Base-by-base conservation (phyloP, 208 protist species). In the Eutreptiella sp. region DNA sequence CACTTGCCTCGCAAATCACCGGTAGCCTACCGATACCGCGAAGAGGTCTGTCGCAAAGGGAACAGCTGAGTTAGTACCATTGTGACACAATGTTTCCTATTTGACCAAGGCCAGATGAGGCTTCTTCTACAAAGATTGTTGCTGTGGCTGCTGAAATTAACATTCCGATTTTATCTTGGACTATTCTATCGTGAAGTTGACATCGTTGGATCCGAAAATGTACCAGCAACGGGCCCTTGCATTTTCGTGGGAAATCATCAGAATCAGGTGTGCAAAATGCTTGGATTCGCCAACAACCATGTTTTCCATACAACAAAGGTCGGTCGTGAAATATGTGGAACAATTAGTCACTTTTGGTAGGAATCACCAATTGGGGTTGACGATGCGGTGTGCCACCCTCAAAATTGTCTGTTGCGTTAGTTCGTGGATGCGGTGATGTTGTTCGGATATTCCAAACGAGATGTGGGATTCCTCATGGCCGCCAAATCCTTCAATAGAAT, bases 211-310 rank as follows among this genome's bases (percentile, higher is more conserved):
- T 53, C 53, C 36, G 84, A 90, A 64, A 89, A 89, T 62, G 83
- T 95, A 31, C 89, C 89, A 21, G 58, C 63, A 26, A 73, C 73
- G n/a, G 87, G 87, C 2, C 83, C 87, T 7, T 78, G 86, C 27
- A 84, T 95, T 27, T 95, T 95, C 61, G 91, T 89, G 63, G 88
- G 89, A 32, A 92, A 93, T 53, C 84, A 91, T 55, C 84, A 90
- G 50, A 94, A 94, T 64, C 88, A 94, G 59, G 52, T 65, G n/a
- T 31, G 16, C 31, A 4, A 21, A 21, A 26, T 31, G 35, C 31
- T 45, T 21, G 21, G 26, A 1, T n/a, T 39, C n/a, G 2, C 1
- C 1, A 21, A 57, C 11, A 28, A 1, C 32, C 5, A 50, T 7
- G 19, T 32, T 14, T 52, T 4, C 4, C 38, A 50, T 33, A 4